Base-by-base conservation (phyloP, 257 asterid genomes). In the Solanum tarijense region DNA sequence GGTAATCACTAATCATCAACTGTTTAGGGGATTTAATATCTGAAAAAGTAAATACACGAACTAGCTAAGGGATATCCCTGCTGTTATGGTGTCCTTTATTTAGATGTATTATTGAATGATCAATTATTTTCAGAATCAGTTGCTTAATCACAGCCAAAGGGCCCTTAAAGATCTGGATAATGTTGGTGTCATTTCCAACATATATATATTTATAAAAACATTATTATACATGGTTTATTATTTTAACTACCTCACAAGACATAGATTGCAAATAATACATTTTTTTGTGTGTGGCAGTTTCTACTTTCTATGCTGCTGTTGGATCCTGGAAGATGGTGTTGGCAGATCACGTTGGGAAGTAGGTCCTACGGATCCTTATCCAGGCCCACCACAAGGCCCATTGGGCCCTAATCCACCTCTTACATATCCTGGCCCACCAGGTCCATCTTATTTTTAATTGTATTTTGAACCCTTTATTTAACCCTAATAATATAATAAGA, bases 281-380 rank as follows among this genome's bases (percentile, higher is more conserved):
- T 23, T 27, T 8, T 43, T 3, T 79, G 6, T 46, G 60, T 23
- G 89, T 82, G 89, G 62, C 88, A 92, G 95, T 90, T 90, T 91
- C 86, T 92, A 91, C 88, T 92, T 92, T 4, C 83, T 91, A 87
- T 91, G 93, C 85, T 93, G 94, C 85, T 93, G 95, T 89, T 93
- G 95, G 94, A 86, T 89, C 0, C 2, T 93, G 5, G 92, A 91
- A 39, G 94, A 93, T 43, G 91, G 94, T 86, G 79, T 82, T n/a
- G 35, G 83, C 69, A 91, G 92, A 35, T 87, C 76, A 5, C 88
- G 91, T 36, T 52, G 62, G 62, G 62, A 52, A 52, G 62, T 52
- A 52, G 62, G 62, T 52, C 62, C 62, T 52, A 52, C 10, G 62
- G 48, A 27, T n/a, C 71, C 78, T 16, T 62, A 62, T 4, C 74